phyloP scores from a whole-genome alignment of 495 filamentous ascomycete species.

The Oidiodendron maius region DNA sequence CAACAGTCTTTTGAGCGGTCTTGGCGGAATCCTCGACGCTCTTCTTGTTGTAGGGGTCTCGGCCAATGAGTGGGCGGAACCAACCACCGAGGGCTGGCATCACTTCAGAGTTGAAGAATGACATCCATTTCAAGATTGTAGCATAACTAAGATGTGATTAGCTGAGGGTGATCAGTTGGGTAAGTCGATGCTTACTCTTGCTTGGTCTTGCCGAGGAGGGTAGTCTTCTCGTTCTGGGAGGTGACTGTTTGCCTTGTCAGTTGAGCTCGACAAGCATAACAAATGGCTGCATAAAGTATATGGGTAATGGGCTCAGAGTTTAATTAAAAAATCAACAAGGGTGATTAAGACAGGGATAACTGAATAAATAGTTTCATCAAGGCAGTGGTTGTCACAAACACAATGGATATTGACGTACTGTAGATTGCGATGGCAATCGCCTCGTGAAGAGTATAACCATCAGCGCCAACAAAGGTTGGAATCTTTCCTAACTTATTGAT shows the following conservation, averaged over 20 bases:
- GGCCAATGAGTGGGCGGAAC: constrained; percentile 81
- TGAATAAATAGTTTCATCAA: constrained; percentile 83
- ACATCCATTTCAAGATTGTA: constrained; percentile 96
- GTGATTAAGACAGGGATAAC: constrained; percentile 99
- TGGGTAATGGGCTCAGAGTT: constrained; percentile 39
- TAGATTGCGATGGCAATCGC: constrained; percentile 95
- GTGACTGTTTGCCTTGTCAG: constrained; percentile 64
- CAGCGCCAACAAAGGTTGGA: constrained; percentile 85
- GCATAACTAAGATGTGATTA: constrained; percentile 56
- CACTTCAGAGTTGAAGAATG: constrained; percentile 81
- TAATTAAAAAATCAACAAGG: constrained; percentile 69
- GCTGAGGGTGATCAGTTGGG: background rate
- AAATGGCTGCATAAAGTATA: constrained; percentile 8
- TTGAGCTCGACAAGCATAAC: constrained; percentile 3
- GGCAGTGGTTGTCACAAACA: constrained; percentile 14
- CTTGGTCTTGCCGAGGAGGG: constrained; percentile 98
- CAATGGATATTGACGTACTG: constrained; percentile 55
- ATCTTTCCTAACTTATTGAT: constrained; percentile 83
- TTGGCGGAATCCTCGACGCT: constrained; percentile 71
- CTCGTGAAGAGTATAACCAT: constrained; percentile 88
- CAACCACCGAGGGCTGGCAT: constrained; percentile 68
- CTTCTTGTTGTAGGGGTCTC: constrained; percentile 96
- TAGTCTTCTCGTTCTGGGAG: constrained; percentile 99
- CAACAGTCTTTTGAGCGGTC: constrained; percentile 56
- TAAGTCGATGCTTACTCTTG: constrained; percentile 64